A percentile compares a stretch with the other conserved stretches of the same genome.
These are phyloP conservation scores for Nadsonia commutata DNA, from an alignment of 1,139 yeast genomes.

Conservation along the genomic window DNA sequence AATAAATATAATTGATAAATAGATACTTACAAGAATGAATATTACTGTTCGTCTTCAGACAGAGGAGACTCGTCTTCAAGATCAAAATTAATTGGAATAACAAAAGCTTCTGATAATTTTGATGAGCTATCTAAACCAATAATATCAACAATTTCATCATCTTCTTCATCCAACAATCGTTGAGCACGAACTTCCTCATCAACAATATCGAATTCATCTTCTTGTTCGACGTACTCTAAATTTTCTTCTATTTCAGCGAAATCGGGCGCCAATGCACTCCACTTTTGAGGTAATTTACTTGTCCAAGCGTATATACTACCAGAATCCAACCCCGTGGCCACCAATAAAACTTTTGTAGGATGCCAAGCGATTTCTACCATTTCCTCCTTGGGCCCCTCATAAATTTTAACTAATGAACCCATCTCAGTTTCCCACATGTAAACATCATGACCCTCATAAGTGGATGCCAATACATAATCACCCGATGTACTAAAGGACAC, in stretches of 20 bases:
- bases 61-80: constrained; percentile 12
- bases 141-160: constrained; percentile 47
- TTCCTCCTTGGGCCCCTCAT: constrained; percentile 84
- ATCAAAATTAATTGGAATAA: constrained; percentile 19
- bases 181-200: constrained; percentile 48
- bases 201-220: constrained; percentile 81
- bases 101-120: constrained; percentile 18
- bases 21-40: too few species aligned
- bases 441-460: constrained; percentile 78
- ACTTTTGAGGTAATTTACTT: constrained; percentile 70
- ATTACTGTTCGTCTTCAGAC: constrained; percentile 5
- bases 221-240: constrained; percentile 73
- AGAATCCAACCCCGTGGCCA: constrained; percentile 79
- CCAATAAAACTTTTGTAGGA: constrained; percentile 54
- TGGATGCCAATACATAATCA: constrained; percentile 77
- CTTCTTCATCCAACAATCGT: constrained; percentile 51
- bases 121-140: constrained; percentile 35
- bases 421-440: constrained; percentile 87
- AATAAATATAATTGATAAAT: too few species aligned
- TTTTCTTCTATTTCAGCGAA: constrained; percentile 91
- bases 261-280: constrained; percentile 97
- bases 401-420: constrained; percentile 76
- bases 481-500: constrained; percentile 61
- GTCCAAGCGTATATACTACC: constrained; percentile 81
- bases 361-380: constrained; percentile 74